Base-by-base conservation (phyloP, 805 yeast genomes). In the Kodamaea laetipori region DNA sequence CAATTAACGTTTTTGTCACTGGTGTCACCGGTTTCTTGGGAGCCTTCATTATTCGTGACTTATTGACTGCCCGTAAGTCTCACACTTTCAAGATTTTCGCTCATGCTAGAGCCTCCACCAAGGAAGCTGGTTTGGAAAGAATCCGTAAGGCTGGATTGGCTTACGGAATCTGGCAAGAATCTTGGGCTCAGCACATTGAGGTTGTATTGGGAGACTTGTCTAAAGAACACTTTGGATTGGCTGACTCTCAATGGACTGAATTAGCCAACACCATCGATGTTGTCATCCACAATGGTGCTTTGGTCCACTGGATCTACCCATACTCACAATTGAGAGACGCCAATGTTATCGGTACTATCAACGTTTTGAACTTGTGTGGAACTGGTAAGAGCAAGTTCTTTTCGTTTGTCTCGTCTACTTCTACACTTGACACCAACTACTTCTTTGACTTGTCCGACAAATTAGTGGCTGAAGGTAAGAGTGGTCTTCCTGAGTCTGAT, bases 261-360 rank as follows among this genome's bases (percentile, higher is more conserved):
- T 74, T 94, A 46, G 68, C 80, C 7, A 64, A 77, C 11, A 66
- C 71, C 1, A 72, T 92, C 45, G 99, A 95, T 63, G 83, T 84
- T 3, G 82, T 94, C 41, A 79, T 94, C 49, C 99, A 94, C 65
- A 94, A 94, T 55, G 99, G 98, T 71, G 99, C 99, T 12, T 74
- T 90, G 49, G 99, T 94, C 28, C 99, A 94, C 64, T 94, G 99
- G 99, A 97, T 90, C 2, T 94, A 86, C 63, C 98, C 99, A 19
- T 94, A 94, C 67, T 69, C 84, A 37, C 87, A 86, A 52, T 73
- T 94, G 57, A 80, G 98, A 55, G 96, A 88, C 52, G 94, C 98
- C 25, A 94, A 94, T 59, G 99, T 95, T 24, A 69, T 90, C 46
- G 82, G 96, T 34, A 86, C 98, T 0, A 67, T 92, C 46, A 86